Conservation (phyloP, 148 eudicot genomes). For the Simmondsia chinensis region DNA sequence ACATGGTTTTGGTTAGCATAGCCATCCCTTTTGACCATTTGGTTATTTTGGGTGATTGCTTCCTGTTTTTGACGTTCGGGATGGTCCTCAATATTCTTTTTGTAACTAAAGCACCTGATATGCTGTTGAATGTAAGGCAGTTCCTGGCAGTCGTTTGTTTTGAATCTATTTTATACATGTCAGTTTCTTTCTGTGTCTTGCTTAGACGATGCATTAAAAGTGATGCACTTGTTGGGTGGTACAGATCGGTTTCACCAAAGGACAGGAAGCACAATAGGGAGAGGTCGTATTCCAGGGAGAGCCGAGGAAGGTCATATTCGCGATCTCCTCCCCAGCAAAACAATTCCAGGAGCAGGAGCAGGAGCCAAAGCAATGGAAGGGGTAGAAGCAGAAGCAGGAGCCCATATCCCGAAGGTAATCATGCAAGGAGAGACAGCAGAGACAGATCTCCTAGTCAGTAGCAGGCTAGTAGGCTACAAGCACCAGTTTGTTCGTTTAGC, state of each 20-base stretch:
- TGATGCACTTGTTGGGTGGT: slow-evolving; percentile 2
- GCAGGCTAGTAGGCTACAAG: slow-evolving; percentile 1
- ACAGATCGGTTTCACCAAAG: slow-evolving; percentile 74
- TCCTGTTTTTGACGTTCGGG: not conserved
- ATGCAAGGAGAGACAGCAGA: slow-evolving; percentile 22
- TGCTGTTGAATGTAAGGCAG: too few relatives aligned
- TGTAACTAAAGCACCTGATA: too few relatives aligned
- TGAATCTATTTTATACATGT: too few relatives aligned
- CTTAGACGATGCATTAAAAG: slow-evolving; percentile 1
- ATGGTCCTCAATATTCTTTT: too few relatives aligned
- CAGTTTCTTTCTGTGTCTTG: not conserved
- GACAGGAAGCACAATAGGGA: slow-evolving; percentile 54
- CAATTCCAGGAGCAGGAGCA: slow-evolving; percentile 24
- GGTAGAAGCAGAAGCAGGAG: slow-evolving; percentile 41
- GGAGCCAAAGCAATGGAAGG: slow-evolving; percentile 10
- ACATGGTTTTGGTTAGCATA: not conserved
- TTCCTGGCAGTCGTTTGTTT: too few relatives aligned
- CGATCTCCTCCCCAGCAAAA: slow-evolving; percentile 32
- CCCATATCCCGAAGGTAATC: slow-evolving; percentile 34
- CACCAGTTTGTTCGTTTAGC: too few relatives aligned
- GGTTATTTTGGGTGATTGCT: too few relatives aligned
- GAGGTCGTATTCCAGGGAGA: slow-evolving; percentile 44
- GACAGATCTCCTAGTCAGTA: slow-evolving; percentile 47
- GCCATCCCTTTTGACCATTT: too few relatives aligned
- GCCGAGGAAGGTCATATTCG: slow-evolving; percentile 25